Conservation (phyloP, 345 rosid species). For the Syzygium aromaticum region DNA sequence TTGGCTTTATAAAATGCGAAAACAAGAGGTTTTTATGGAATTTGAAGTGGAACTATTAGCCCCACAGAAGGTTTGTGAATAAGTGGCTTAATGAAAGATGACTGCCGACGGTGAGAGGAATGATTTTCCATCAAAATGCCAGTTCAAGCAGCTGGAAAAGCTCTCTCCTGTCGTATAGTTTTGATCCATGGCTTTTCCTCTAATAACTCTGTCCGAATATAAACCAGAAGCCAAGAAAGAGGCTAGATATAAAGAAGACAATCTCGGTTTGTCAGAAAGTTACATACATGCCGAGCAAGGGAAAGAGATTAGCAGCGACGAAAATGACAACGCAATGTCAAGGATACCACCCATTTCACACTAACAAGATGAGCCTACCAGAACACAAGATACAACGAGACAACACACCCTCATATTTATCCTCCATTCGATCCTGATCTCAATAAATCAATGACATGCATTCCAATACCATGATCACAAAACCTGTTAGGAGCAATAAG, state of each 20-base stretch:
- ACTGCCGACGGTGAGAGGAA: neutral
- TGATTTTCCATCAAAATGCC: neutral
- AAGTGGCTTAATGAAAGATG: neutral
- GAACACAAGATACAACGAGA: neutral
- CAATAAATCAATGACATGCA: neutral
- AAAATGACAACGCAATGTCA: neutral
- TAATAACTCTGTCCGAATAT: neutral
- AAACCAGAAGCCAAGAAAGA: neutral
- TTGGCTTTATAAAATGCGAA: neutral
- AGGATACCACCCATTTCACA: neutral
- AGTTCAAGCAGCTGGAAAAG: neutral
- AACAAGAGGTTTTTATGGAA: neutral
- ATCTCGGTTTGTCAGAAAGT: neutral
- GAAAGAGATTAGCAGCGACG: neutral
- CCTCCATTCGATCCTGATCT: neutral
- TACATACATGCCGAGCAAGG: neutral
- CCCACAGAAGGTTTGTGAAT: neutral
- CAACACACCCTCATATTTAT: neutral
- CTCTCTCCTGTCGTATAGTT: neutral
- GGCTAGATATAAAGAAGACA: neutral
- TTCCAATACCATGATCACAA: neutral
- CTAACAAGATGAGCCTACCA: neutral
- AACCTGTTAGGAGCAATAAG: neutral
- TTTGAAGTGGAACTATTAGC: neutral
- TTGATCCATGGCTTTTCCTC: neutral